Conservation (phyloP, 495 filamentous ascomycete genomes). For the Penicillium riverlandense region DNA sequence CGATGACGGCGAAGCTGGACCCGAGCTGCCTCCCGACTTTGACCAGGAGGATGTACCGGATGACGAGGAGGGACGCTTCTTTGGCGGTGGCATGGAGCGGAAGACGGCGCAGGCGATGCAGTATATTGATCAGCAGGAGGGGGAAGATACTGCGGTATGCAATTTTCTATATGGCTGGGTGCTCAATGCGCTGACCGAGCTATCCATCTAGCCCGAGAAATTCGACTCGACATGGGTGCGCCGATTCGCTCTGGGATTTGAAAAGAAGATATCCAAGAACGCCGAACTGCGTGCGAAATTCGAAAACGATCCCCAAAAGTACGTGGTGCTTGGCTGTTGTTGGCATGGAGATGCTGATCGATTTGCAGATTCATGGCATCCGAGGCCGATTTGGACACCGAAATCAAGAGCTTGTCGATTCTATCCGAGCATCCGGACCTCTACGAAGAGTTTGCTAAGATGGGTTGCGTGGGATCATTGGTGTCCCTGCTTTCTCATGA, state of each 20-base stretch:
- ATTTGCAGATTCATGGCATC: constrained; percentile 60
- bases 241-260: constrained; percentile 75
- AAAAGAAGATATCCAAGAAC: constrained; percentile 86
- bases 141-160: constrained; percentile 42
- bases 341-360: constrained; percentile 5
- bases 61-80: constrained; percentile 92
- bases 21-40: constrained; percentile 58
- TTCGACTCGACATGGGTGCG: constrained; percentile 81
- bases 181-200: constrained; percentile 10
- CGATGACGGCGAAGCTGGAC: constrained; percentile 61
- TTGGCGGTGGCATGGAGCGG: constrained; percentile 80
- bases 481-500: constrained; percentile 84
- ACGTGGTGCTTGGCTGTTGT: constrained; percentile 27
- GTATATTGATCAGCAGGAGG: constrained; percentile 69
- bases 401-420: constrained; percentile 83
- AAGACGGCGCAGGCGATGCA: constrained; percentile 82
- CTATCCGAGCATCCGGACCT: constrained; percentile 81
- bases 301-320: constrained; percentile 79
- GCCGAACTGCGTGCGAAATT: constrained; percentile 85
- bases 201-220: constrained; percentile 51
- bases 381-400: constrained; percentile 87
- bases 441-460: constrained; percentile 72
- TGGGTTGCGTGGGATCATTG: constrained; percentile 70
- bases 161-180: background rate
- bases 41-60: constrained; percentile 56